Percentiles rank a stretch among this genome's conserved stretches.
phyloP scores from a whole-genome alignment of 139 green algal genomes.

The Coelastrella sp. region DNA sequence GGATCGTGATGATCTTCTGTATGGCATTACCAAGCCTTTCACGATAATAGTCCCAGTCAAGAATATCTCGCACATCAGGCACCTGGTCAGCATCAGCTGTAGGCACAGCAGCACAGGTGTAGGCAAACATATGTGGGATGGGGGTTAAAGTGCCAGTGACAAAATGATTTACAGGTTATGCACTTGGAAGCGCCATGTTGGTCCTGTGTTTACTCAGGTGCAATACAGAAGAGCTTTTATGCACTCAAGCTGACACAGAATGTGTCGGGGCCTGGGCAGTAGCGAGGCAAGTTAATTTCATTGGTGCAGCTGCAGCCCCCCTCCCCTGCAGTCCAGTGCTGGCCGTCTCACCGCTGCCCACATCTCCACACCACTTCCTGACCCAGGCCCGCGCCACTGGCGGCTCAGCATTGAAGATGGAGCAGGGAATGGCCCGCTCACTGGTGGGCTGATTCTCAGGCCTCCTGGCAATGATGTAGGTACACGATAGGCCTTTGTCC shows the following conservation, averaged over 20 bases:
- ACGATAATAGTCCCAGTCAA: constrained; percentile 99
- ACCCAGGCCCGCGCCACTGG: constrained; percentile 89
- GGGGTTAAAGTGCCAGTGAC: too few relatives aligned
- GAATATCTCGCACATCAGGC: constrained; percentile 88
- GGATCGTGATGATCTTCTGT: constrained; percentile 99
- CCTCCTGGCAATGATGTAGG: constrained; percentile 62
- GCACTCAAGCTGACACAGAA: too few relatives aligned
- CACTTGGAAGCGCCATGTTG: neutral
- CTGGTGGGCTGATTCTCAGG: constrained; percentile 78
- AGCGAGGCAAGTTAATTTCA: too few relatives aligned
- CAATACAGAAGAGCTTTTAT: too few relatives aligned
- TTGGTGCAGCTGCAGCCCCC: too few relatives aligned
- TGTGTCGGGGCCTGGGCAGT: too few relatives aligned
- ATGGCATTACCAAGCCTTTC: constrained; percentile 93
- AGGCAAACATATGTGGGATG: neutral
- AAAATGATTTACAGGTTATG: neutral
- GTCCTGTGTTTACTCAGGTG: neutral
- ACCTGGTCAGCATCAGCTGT: constrained; percentile 53
- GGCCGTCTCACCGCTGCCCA: constrained; percentile 50
- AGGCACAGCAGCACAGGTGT: neutral
- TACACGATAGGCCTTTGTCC: constrained; percentile 91
- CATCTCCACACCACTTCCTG: constrained; percentile 85
- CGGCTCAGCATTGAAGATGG: constrained; percentile 93
- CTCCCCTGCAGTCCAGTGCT: neutral
- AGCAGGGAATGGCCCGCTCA: constrained; percentile 92